phyloP scores from a whole-genome alignment of 768 basidiomycete species.

The Lentinula edodes region DNA sequence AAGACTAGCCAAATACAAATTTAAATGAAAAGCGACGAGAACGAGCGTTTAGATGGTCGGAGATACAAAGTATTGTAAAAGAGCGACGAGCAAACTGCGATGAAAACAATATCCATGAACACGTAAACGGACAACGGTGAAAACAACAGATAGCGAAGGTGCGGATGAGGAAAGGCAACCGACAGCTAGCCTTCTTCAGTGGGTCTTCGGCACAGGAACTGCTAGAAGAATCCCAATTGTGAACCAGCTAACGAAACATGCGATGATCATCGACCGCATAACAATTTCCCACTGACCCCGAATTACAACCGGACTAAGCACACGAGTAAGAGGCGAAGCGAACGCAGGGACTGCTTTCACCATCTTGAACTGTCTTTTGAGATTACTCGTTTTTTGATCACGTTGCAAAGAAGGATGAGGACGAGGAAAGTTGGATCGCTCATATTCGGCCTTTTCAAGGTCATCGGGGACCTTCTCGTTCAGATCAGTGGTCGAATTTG shows the following conservation, averaged over 20 bases:
- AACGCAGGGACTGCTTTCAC: conserved; percentile 65
- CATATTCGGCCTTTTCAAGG: neutral
- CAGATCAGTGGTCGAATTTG: neutral
- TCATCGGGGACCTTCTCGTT: neutral
- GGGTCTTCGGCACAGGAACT: conserved; percentile 22
- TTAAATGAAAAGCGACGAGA: neutral
- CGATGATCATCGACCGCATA: conserved; percentile 47
- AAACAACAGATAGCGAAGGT: neutral
- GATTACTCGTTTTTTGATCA: neutral
- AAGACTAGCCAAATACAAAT: neutral
- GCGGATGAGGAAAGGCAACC: neutral
- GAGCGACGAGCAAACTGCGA: neutral
- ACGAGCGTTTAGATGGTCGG: neutral
- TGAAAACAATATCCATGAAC: neutral
- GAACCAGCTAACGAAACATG: conserved; percentile 38
- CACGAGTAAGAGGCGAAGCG: conserved; percentile 58
- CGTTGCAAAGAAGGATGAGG: neutral
- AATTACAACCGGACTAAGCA: conserved; percentile 64
- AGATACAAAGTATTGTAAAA: neutral
- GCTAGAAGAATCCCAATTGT: conserved; percentile 37
- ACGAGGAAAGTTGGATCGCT: conserved; percentile 5
- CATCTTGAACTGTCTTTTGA: conserved; percentile 32
- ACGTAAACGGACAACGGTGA: neutral
- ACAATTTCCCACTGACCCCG: conserved; percentile 88
- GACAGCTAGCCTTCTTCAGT: conserved; percentile 1